Percentiles rank a stretch among this genome's conserved stretches.
Conservation (phyloP, 1,284 basidiomycete genomes). For the Anthracocystis setariae region DNA sequence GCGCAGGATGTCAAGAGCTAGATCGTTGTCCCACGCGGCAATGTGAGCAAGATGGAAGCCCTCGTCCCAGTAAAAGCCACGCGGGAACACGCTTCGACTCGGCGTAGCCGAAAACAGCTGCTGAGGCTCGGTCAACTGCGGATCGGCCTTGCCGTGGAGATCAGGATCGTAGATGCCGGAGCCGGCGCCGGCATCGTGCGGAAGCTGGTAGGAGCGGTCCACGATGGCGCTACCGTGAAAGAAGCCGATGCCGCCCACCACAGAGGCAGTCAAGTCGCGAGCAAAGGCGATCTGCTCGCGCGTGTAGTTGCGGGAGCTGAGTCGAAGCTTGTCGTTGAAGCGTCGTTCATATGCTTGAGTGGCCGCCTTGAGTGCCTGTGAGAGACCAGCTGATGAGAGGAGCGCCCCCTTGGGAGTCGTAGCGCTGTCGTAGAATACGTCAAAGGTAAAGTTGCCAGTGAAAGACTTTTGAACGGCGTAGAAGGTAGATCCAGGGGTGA, state of each 20-base stretch:
- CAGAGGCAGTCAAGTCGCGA: conserved; percentile 85
- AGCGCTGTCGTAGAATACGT: conserved; percentile 82
- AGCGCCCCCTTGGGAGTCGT: conserved; percentile 74
- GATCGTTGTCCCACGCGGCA: conserved; percentile 88
- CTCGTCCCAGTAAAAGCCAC: conserved; percentile 98
- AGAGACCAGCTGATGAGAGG: conserved; percentile 73
- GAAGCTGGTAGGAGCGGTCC: conserved; percentile 82
- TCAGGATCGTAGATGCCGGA: conserved; percentile 47
- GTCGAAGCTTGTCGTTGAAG: conserved; percentile 78
- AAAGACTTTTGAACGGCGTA: conserved; percentile 85
- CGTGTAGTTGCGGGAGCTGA: conserved; percentile 68
- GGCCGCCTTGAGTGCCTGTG: conserved; percentile 76
- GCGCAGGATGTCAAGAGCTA: conserved; percentile 86
- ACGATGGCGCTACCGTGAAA: conserved; percentile 91
- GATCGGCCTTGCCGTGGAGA: conserved; percentile 53
- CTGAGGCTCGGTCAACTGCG: conserved; percentile 71
- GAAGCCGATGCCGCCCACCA: conserved; percentile 90
- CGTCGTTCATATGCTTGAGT: conserved; percentile 75
- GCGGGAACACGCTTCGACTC: conserved; percentile 91
- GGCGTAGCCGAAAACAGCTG: conserved; percentile 90
- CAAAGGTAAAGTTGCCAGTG: conserved; percentile 84
- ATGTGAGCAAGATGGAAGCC: conserved; percentile 92
- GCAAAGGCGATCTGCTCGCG: conserved; percentile 78
- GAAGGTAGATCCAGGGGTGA: conserved; percentile 78
- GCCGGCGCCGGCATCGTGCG: conserved; percentile 76